phyloP scores from a whole-genome alignment of 2,329 filamentous ascomycete species.

The Trichocomaceae sp. region DNA sequence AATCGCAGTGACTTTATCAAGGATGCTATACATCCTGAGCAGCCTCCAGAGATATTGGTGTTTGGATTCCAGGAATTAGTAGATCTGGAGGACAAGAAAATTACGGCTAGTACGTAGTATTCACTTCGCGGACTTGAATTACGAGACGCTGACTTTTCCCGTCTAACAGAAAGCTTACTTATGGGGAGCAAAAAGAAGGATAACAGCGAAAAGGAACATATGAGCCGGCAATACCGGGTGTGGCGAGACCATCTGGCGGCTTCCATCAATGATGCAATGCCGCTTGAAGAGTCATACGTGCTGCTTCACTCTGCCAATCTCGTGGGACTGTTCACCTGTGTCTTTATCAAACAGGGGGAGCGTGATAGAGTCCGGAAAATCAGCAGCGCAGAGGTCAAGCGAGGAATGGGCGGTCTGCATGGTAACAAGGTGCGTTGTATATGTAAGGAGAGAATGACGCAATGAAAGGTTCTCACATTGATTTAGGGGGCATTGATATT shows the following conservation, averaged over 20 bases:
- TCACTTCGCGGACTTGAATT: not conserved
- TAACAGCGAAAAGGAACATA: slow-evolving; percentile 68
- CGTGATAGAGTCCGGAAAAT: slow-evolving; percentile 70
- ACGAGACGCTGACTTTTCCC: not conserved
- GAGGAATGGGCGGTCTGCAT: slow-evolving; percentile 89
- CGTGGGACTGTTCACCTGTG: slow-evolving; percentile 90
- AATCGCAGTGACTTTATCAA: slow-evolving; percentile 74
- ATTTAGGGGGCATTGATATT: slow-evolving; percentile 70
- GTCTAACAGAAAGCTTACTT: slow-evolving; percentile 65
- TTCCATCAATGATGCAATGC: slow-evolving; percentile 76
- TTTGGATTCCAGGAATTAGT: slow-evolving; percentile 99
- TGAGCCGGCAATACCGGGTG: slow-evolving; percentile 95
- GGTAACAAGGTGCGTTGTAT: slow-evolving; percentile 67
- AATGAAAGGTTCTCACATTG: not conserved
- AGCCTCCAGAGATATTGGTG: slow-evolving; percentile 79
- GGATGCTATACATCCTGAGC: slow-evolving; percentile 67
- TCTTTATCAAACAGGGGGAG: slow-evolving; percentile 81
- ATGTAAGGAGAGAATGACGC: not conserved
- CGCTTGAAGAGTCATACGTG: slow-evolving; percentile 68
- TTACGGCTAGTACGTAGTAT: slow-evolving; percentile 70
- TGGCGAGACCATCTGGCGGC: slow-evolving; percentile 88
- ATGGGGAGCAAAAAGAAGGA: slow-evolving; percentile 76
- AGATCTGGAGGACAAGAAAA: slow-evolving; percentile 92
- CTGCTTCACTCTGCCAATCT: slow-evolving; percentile 83
- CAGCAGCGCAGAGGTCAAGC: slow-evolving; percentile 77